Percentiles rank a stretch among this genome's conserved stretches.
These are phyloP conservation scores for Serendipita sp. DNA, from an alignment of 768 basidiomycete species.

Conservation along the genomic window DNA sequence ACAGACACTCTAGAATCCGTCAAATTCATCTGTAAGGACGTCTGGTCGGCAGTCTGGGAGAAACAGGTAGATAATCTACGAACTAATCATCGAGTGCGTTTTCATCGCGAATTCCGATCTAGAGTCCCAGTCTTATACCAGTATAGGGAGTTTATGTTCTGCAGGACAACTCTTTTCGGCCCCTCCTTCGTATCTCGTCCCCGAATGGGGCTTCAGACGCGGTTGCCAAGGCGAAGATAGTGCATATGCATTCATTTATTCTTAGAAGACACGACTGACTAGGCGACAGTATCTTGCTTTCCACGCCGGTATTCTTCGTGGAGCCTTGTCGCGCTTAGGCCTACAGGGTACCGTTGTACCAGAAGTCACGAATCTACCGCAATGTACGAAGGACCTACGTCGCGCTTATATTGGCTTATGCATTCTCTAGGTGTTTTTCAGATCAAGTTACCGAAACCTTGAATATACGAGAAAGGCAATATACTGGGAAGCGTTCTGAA, in stretches of 20 bases:
- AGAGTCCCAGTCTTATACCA: background rate
- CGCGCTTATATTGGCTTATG: background rate
- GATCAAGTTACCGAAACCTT: constrained; percentile 54
- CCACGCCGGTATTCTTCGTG: constrained; percentile 70
- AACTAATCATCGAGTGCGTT: constrained; percentile 77
- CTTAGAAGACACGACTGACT: background rate
- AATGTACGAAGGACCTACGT: constrained; percentile 39
- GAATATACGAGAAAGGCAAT: background rate
- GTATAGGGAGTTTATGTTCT: constrained; percentile 79
- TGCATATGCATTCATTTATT: constrained; percentile 23
- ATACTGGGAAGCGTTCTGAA: background rate
- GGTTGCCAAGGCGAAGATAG: constrained; percentile 51
- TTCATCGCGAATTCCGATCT: too few species aligned
- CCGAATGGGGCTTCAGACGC: constrained; percentile 66
- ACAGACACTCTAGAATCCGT: constrained; percentile 75
- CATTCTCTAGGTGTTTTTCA: constrained; percentile 56
- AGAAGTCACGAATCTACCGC: constrained; percentile 68
- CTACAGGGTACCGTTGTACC: constrained; percentile 58
- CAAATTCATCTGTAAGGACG: constrained; percentile 92
- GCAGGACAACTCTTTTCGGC: constrained; percentile 83
- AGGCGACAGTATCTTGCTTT: constrained; percentile 56
- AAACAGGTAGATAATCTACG: constrained; percentile 93
- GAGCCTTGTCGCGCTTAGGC: constrained; percentile 65
- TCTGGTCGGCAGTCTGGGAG: constrained; percentile 86
- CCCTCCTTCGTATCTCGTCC: constrained; percentile 65